A percentile compares a stretch with the other conserved stretches of the same genome.
phyloP scores from a whole-genome alignment of 1,139 yeast species.

The Suhomyces maxii region DNA sequence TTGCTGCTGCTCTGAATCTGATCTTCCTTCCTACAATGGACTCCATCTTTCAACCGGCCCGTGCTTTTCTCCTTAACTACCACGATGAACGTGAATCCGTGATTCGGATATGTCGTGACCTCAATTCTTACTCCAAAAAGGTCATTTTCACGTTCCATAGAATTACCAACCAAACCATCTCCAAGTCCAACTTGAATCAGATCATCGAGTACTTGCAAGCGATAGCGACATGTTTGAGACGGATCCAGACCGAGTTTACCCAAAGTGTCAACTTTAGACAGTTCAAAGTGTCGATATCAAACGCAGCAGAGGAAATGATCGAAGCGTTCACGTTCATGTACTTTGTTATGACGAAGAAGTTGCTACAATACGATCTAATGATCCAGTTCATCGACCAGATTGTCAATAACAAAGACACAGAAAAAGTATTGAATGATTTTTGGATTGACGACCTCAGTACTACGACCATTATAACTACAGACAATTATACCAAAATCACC shows the following conservation, averaged over 20 bases:
- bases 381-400: conserved; percentile 12
- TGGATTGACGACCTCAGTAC: neutral
- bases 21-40: neutral
- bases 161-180: conserved; percentile 12
- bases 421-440: neutral
- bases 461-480: too few relatives aligned
- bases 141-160: conserved; percentile 40
- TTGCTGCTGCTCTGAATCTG: too few relatives aligned
- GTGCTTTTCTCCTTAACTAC: conserved; percentile 12
- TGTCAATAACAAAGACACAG: neutral
- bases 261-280: conserved; percentile 16
- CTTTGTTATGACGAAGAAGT: conserved; percentile 20
- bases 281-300: conserved; percentile 26
- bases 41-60: conserved; percentile 15
- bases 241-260: neutral
- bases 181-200: conserved; percentile 13
- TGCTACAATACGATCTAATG: conserved; percentile 20
- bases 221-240: conserved; percentile 13
- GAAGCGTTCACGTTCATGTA: conserved; percentile 40
- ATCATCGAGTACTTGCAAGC: conserved; percentile 17
- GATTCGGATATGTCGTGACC: conserved; percentile 37
- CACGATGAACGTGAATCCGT: conserved; percentile 38
- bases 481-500: neutral
- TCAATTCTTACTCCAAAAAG: conserved; percentile 40
- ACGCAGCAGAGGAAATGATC: conserved; percentile 36